phyloP scores from a whole-genome alignment of 1,284 basidiomycete species.

The Exobasidium rhododendri region DNA sequence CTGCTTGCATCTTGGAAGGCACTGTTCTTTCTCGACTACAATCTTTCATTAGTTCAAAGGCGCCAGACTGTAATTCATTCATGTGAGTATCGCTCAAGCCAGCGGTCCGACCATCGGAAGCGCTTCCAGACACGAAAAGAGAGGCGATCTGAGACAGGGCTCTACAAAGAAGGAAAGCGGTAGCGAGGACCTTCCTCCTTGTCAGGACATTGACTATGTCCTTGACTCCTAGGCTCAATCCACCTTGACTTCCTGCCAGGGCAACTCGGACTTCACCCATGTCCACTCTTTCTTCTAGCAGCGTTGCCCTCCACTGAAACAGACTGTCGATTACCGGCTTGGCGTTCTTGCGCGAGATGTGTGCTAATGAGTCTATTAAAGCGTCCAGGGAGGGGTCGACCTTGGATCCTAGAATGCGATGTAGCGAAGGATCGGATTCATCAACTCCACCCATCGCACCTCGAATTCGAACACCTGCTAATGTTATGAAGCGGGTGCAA shows the following conservation, averaged over 20 bases:
- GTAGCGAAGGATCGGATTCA: conserved; percentile 29
- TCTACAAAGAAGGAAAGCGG: conserved; percentile 31
- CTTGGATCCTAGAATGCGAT: conserved; percentile 63
- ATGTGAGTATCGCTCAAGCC: conserved; percentile 28
- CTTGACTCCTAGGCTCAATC: conserved; percentile 17
- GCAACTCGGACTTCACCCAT: conserved; percentile 14
- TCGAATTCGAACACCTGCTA: conserved; percentile 32
- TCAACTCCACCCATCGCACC: conserved; percentile 28
- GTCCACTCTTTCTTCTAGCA: conserved; percentile 20
- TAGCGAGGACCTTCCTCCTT: conserved; percentile 33
- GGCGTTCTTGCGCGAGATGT: conserved; percentile 77
- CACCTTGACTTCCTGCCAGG: conserved; percentile 14
- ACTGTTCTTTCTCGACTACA: conserved; percentile 37
- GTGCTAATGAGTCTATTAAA: conserved; percentile 74
- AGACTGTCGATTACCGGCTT: conserved; percentile 82
- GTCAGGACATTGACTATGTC: conserved; percentile 30
- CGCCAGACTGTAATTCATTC: conserved; percentile 29
- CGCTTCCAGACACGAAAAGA: conserved; percentile 18
- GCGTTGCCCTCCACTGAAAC: conserved; percentile 71
- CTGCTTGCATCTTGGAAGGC: conserved; percentile 31
- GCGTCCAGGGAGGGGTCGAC: conserved; percentile 76
- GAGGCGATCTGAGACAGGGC: conserved; percentile 30
- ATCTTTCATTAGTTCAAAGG: conserved; percentile 42
- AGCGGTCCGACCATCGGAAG: neutral
- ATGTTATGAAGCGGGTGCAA: conserved; percentile 38